phyloP scores from a whole-genome alignment of 1,139 yeast species.

The Yamadazyma sp. region DNA sequence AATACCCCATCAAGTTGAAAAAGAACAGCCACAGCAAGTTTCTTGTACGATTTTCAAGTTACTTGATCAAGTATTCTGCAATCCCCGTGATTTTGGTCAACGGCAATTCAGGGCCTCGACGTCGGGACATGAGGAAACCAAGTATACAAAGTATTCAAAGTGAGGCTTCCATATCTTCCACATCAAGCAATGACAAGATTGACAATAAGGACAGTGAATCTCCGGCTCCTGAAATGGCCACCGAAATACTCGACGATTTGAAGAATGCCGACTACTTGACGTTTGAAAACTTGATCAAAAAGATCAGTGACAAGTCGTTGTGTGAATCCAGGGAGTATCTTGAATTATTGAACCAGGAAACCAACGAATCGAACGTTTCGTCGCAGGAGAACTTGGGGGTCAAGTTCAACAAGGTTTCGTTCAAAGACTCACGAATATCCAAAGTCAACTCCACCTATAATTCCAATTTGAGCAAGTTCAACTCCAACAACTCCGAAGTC shows the following conservation, averaged over 20 bases:
- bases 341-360: slow-evolving; percentile 5
- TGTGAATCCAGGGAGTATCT: slow-evolving; percentile 27
- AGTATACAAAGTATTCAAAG: slow-evolving; percentile 5
- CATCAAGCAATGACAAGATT: slow-evolving; percentile 3
- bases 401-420: slow-evolving; percentile 4
- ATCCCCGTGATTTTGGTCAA: slow-evolving; percentile 42
- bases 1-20: slow-evolving; percentile 37
- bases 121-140: slow-evolving; percentile 2
- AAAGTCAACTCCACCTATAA: slow-evolving; percentile 34
- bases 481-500: slow-evolving; percentile 18
- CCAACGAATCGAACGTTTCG: not conserved
- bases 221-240: not conserved
- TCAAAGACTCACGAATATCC: slow-evolving; percentile 9
- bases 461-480: slow-evolving; percentile 12
- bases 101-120: slow-evolving; percentile 1
- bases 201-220: not conserved
- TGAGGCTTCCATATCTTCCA: slow-evolving; percentile 1
- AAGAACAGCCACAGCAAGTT: slow-evolving; percentile 20
- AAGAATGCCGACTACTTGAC: slow-evolving; percentile 2
- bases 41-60: slow-evolving; percentile 40
- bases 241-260: not conserved
- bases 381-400: slow-evolving; percentile 2
- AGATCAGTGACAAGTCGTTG: slow-evolving; percentile 32
- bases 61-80: slow-evolving; percentile 40
- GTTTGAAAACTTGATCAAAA: slow-evolving; percentile 24